Base-by-base conservation (phyloP, 1,139 yeast genomes). In the Debaryomyces robertsiae region DNA sequence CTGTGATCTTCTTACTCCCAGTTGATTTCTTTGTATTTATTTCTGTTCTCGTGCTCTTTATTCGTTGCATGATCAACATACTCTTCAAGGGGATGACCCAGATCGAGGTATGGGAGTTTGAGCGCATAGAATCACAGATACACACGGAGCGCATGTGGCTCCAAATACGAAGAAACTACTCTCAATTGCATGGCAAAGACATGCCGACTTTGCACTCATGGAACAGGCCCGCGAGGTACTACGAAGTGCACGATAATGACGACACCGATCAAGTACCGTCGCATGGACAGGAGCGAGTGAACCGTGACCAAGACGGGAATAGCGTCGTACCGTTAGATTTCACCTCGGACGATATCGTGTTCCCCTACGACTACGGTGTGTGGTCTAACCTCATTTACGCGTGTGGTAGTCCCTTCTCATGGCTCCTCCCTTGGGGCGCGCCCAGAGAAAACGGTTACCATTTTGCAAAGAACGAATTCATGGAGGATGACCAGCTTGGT, bases 21-120 rank as follows among this genome's bases (percentile, higher is more conserved):
- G 40, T 83, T 11, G 77, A 81, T 41, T 52, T 75, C 1, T 77
- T 90, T 52, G 82, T 90, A 2, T 60, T 77, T 23, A 54, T 81
- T 17, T 70, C 90, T 0, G 76, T 91, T 3, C 57, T 72, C 0
- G 53, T 86, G 3, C 69, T 93, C 42, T 67, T 82, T 19, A 43
- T 82, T 2, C 73, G 96, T 46, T 84, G 91, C 44, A 27, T 84
- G 3, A 60, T 70, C 39, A 81, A 83, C 53, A 67, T 80, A 48
- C 52, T 77, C 2, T 57, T 79, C 39, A 67, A 70, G 30, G 96
- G 97, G n/a, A 84, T 80, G 76, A 82, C 98, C 2, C 95, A 89
- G 59, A 91, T 93, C 43, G 98, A 93, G 61, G 70, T 77, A 2
- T 93, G 98, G 98, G 98, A 93, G 54, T 65, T 75, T 65, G 98